phyloP scores from a whole-genome alignment of 2,329 filamentous ascomycete genomes.

The Clathrospora elynae region DNA sequence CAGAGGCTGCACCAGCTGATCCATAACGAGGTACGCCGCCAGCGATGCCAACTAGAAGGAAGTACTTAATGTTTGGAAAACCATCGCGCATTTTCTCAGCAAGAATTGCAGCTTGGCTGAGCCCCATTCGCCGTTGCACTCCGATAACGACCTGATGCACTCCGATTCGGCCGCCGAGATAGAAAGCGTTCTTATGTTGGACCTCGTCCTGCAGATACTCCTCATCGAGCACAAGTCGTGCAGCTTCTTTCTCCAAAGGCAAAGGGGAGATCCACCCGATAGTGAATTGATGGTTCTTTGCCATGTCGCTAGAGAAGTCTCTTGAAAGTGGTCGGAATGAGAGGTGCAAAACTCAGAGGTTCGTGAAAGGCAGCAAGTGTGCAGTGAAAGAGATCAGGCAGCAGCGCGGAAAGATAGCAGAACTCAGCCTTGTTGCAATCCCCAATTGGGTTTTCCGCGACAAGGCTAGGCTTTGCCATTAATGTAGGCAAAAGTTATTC shows the following conservation, averaged over 20 bases:
- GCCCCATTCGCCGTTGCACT: conserved; percentile 9
- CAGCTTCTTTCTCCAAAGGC: conserved; percentile 38
- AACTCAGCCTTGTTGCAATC: no score
- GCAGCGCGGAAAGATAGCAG: no score
- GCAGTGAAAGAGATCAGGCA: no score
- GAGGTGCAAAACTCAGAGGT: not conserved
- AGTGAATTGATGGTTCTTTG: conserved; percentile 26
- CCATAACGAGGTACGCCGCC: conserved; percentile 26
- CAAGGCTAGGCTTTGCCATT: no score
- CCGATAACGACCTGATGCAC: conserved; percentile 19
- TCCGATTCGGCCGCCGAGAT: conserved; percentile 16
- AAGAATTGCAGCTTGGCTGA: conserved; percentile 6
- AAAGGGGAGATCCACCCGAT: conserved; percentile 45
- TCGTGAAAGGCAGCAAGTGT: not conserved
- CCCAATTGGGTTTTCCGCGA: no score
- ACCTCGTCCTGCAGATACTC: conserved; percentile 21
- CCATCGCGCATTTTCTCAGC: conserved; percentile 17
- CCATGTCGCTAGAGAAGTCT: conserved; percentile 1
- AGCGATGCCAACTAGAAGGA: conserved; percentile 27
- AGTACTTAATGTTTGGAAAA: conserved; percentile 20
- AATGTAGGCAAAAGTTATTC: no score
- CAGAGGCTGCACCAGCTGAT: conserved; percentile 12
- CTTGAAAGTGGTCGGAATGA: not conserved
- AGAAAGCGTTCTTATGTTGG: conserved; percentile 4
- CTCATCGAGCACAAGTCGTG: conserved; percentile 37